phyloP scores from a whole-genome alignment of 2,329 filamentous ascomycete species.

The Aspergillus chevalieri region DNA sequence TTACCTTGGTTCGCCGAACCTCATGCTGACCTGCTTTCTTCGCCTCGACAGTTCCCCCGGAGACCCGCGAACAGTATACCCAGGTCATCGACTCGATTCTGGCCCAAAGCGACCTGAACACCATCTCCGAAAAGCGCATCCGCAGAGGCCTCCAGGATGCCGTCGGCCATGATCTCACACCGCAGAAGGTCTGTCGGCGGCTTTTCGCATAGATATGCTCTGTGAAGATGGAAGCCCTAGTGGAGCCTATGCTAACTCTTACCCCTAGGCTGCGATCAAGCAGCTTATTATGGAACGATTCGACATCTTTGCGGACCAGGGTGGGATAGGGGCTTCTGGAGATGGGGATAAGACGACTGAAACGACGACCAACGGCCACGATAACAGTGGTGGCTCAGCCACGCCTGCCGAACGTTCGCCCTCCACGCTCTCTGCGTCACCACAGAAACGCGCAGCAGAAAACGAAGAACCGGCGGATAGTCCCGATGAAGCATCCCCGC shows the following conservation, averaged over 20 bases:
- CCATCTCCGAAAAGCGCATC: constrained; percentile 60
- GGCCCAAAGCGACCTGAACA: constrained; percentile 54
- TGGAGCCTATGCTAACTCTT: constrained; percentile 9
- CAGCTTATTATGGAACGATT: constrained; percentile 67
- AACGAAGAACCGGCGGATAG: constrained; percentile 35
- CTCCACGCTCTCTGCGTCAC: constrained; percentile 28
- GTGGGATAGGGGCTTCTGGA: constrained; percentile 30
- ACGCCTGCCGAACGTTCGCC: constrained; percentile 25
- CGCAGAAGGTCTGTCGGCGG: constrained; percentile 50
- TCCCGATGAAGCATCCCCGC: constrained; percentile 32
- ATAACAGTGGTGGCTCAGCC: constrained; percentile 15
- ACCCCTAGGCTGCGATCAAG: constrained; percentile 59
- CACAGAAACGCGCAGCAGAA: constrained; percentile 38
- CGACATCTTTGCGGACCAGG: constrained; percentile 55
- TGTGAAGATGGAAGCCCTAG: not conserved
- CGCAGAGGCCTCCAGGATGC: constrained; percentile 57
- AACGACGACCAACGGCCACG: constrained; percentile 30
- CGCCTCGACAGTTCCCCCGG: constrained; percentile 40
- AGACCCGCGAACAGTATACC: constrained; percentile 46
- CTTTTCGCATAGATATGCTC: not conserved
- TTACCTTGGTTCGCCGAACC: not conserved
- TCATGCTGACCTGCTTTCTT: constrained; percentile 17
- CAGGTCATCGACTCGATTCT: constrained; percentile 60
- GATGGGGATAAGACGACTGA: constrained; percentile 18
- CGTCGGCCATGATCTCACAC: constrained; percentile 56